Conservation (phyloP, 202 grass and related monocot genomes). For the Setaria italica region DNA sequence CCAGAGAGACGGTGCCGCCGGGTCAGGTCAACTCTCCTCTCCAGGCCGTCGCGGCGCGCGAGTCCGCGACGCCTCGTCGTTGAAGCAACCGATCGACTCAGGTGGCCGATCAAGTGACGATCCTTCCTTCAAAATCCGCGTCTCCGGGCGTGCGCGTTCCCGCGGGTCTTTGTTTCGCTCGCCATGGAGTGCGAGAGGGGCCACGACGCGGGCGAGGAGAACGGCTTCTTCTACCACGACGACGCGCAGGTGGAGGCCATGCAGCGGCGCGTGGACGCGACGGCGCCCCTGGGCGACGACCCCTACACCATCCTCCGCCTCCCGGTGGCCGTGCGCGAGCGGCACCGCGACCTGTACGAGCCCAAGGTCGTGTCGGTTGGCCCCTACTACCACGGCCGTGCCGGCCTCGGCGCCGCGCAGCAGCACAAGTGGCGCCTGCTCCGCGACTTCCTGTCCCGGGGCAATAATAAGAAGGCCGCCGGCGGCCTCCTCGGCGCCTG, state of each 20-base stretch:
- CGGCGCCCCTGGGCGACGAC: constrained; percentile 36
- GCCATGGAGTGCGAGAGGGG: constrained; percentile 18
- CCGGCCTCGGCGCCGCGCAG: constrained; percentile 37
- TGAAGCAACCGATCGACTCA: not conserved
- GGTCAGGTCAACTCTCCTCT: constrained; percentile 23
- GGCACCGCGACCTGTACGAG: constrained; percentile 50
- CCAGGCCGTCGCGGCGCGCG: not conserved
- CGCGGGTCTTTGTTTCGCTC: not conserved
- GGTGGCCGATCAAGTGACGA: no score
- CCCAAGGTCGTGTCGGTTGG: constrained; percentile 65
- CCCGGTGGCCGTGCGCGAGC: constrained; percentile 53
- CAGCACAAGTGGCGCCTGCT: constrained; percentile 65
- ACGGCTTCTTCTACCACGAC: constrained; percentile 25
- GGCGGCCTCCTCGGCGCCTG: constrained; percentile 19
- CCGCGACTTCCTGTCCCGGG: constrained; percentile 52
- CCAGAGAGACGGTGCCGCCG: not conserved
- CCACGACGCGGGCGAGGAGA: not conserved
- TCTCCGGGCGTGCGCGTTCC: not conserved
- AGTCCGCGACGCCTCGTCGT: not conserved
- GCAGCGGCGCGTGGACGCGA: constrained; percentile 60
- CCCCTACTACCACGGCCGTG: constrained; percentile 55
- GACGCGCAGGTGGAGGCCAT: constrained; percentile 56
- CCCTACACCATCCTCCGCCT: constrained; percentile 65
- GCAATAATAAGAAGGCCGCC: not conserved
- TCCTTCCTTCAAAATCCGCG: not conserved